phyloP scores from a whole-genome alignment of 1,139 yeast genomes.

The Casaregolazyma suthepensis region DNA sequence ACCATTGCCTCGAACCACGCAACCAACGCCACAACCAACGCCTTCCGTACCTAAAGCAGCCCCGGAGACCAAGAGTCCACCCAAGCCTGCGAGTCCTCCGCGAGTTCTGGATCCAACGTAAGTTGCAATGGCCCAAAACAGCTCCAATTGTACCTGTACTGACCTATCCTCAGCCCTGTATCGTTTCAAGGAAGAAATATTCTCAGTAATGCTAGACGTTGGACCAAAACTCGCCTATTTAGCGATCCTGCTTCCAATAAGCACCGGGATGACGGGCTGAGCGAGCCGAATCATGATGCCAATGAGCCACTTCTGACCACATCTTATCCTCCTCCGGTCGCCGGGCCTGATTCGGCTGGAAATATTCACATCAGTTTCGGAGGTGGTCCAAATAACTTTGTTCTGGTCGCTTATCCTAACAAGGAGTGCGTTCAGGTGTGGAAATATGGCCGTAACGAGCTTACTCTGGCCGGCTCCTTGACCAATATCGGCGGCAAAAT shows the following conservation, averaged over 20 bases:
- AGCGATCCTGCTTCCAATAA: neutral
- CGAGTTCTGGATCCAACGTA: neutral
- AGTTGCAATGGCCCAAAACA: neutral
- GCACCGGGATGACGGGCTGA: neutral
- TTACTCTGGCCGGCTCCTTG: slow-evolving; percentile 20
- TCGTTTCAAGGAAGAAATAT: slow-evolving; percentile 22
- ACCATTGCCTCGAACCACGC: neutral
- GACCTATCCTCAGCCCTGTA: slow-evolving; percentile 13
- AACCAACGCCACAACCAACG: neutral
- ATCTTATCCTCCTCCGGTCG: slow-evolving; percentile 11
- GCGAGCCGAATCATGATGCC: neutral
- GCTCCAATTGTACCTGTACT: neutral
- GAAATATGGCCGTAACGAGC: slow-evolving; percentile 18
- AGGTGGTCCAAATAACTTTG: slow-evolving; percentile 13
- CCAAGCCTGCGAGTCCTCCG: neutral
- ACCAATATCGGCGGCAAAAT: slow-evolving; percentile 20
- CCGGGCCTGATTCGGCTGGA: slow-evolving; percentile 7
- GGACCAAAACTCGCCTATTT: slow-evolving; percentile 25
- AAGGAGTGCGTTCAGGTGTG: slow-evolving; percentile 22
- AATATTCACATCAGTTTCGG: slow-evolving; percentile 14
- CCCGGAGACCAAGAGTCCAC: neutral
- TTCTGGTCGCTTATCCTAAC: slow-evolving; percentile 15
- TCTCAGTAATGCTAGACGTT: slow-evolving; percentile 24
- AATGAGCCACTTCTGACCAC: neutral
- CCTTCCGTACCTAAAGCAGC: neutral